phyloP scores from a whole-genome alignment of 768 basidiomycete species.

The Brasilioporus rufonigricans region DNA sequence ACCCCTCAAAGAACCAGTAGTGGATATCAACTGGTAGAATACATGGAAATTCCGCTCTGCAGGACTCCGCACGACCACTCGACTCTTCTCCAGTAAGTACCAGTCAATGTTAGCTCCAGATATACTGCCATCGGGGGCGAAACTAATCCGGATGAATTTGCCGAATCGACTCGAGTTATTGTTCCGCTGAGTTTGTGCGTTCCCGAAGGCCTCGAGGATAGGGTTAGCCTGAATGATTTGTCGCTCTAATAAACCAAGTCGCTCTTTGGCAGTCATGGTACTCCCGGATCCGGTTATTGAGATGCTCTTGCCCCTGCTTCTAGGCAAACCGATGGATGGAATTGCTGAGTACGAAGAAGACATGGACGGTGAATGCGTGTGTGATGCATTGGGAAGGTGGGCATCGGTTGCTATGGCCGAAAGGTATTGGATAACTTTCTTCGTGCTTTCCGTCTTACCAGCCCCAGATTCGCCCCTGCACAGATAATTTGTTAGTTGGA shows the following conservation, averaged over 20 bases:
- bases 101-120: conserved; percentile 98
- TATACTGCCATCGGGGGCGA: conserved; percentile 90
- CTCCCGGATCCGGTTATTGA: conserved; percentile 44
- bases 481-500: conserved; percentile 9
- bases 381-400: conserved; percentile 54
- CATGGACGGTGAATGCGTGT: conserved; percentile 66
- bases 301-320: conserved; percentile 56
- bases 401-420: conserved; percentile 92
- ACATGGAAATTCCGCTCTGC: conserved; percentile 96
- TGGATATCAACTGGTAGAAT: conserved; percentile 91
- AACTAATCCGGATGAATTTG: conserved; percentile 96
- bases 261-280: conserved; percentile 59
- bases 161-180: conserved; percentile 99
- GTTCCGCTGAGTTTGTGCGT: conserved; percentile 96
- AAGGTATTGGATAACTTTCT: conserved; percentile 99
- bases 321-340: conserved; percentile 66
- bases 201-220: conserved; percentile 96
- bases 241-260: conserved; percentile 86
- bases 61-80: conserved; percentile 84
- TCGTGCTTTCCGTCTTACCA: conserved; percentile 98
- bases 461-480: conserved; percentile 95
- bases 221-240: conserved; percentile 98
- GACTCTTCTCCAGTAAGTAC: conserved; percentile 97
- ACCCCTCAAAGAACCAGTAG: conserved; percentile 72
- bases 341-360: conserved; percentile 54